These are phyloP conservation scores for Scleromitrula shiraiana DNA, from an alignment of 2,329 filamentous ascomycete species.

Conservation along the genomic window DNA sequence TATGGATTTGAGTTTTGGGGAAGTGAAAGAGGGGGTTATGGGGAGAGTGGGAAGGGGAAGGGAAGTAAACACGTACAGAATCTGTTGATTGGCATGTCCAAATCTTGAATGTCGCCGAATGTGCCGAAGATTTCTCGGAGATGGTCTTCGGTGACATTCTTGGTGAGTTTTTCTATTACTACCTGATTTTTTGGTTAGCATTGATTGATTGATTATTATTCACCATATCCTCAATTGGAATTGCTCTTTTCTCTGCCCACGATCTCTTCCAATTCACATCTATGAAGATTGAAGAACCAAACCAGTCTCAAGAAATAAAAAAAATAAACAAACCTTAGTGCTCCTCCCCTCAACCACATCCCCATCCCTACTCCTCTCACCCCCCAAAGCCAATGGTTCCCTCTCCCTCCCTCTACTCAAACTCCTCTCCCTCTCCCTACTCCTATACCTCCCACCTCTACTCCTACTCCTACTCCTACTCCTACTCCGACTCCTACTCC, in stretches of 20 bases:
- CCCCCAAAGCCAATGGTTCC: no score
- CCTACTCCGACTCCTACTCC: conserved; percentile 23
- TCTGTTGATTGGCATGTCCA: conserved; percentile 85
- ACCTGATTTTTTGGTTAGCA: conserved; percentile 42
- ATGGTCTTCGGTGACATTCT: conserved; percentile 86
- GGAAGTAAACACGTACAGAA: conserved; percentile 51
- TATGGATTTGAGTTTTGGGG: background rate
- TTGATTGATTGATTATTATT: conserved; percentile 32
- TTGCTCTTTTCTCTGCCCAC: background rate
- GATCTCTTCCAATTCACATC: background rate
- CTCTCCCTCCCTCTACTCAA: conserved; percentile 24
- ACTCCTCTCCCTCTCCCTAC: conserved; percentile 21
- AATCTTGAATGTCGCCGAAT: conserved; percentile 77
- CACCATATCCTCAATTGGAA: background rate
- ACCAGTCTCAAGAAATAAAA: background rate
- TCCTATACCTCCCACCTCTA: background rate
- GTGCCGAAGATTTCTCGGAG: conserved; percentile 85
- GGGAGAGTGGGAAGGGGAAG: background rate
- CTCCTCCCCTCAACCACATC: conserved; percentile 34
- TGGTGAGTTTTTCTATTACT: conserved; percentile 90
- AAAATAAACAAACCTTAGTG: conserved; percentile 40
- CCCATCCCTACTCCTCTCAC: no score
- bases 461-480: conserved; percentile 18
- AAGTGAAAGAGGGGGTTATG: background rate
- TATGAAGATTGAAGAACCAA: background rate